Evolutionary conservation across 345 rosid species (phyloP).

Genomic region (Durio zibethinus): DNA sequence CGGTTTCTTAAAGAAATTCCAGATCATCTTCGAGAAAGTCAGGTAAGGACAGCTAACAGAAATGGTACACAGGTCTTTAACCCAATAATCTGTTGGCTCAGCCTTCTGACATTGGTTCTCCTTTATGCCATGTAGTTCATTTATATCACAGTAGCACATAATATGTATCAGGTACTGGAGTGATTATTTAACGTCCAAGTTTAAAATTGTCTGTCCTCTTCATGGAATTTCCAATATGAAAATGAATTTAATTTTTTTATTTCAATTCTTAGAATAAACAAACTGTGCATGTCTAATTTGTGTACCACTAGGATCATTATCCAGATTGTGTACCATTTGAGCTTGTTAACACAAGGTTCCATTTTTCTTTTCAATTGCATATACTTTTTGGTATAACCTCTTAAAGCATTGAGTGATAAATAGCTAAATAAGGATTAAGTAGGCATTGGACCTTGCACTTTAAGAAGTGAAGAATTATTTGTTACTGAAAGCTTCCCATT

Average conservation of each 20-base stretch:
- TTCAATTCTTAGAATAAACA: not conserved
- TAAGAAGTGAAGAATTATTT: not conserved
- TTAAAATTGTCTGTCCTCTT: not conserved
- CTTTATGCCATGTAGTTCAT: not conserved
- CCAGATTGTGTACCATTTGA: not conserved
- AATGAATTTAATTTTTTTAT: not conserved
- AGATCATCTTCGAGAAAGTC: conserved; percentile 65
- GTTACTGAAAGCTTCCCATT: not conserved
- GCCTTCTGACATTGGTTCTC: not conserved
- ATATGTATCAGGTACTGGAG: not conserved
- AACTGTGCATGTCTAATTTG: not conserved
- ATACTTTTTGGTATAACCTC: not conserved
- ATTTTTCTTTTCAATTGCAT: not conserved
- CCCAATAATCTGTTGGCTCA: conserved; percentile 8
- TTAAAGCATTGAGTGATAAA: not conserved
- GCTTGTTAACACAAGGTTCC: not conserved
- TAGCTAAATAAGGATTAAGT: not conserved
- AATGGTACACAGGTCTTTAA: not conserved
- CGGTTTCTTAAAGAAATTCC: conserved; percentile 95
- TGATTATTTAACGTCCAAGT: not conserved
- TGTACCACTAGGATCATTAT: not conserved
- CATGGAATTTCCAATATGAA: not conserved
- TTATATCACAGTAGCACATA: not conserved
- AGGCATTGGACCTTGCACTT: not conserved
- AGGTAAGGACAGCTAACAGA: conserved; percentile 29